phyloP scores from a whole-genome alignment of 2,329 filamentous ascomycete species.

The Nectriaceae sp. region DNA sequence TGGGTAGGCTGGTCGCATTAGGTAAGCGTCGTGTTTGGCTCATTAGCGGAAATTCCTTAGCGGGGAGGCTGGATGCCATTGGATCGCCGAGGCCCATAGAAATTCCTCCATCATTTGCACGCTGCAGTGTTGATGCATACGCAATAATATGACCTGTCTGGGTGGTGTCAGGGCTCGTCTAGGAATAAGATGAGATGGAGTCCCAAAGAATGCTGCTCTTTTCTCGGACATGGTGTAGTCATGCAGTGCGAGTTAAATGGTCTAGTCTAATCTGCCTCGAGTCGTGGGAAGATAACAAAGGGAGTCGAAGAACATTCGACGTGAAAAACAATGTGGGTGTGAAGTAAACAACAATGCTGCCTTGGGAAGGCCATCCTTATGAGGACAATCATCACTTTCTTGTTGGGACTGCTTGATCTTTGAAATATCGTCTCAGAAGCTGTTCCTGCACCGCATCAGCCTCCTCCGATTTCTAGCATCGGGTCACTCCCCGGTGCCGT shows the following conservation, averaged over 20 bases:
- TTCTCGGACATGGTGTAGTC: too few relatives aligned
- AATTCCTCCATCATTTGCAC: background rate
- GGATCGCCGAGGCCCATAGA: background rate
- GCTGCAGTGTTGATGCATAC: background rate
- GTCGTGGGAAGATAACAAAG: too few relatives aligned
- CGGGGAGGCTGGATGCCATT: background rate
- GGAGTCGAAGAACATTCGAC: background rate
- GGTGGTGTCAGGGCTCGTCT: background rate
- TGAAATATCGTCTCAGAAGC: too few relatives aligned
- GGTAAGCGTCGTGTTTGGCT: conserved; percentile 25
- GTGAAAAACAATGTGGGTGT: too few relatives aligned
- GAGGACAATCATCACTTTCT: too few relatives aligned
- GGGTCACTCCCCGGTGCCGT: background rate
- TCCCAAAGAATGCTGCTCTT: background rate
- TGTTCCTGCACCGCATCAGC: too few relatives aligned
- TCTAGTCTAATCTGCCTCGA: too few relatives aligned
- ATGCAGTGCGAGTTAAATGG: too few relatives aligned
- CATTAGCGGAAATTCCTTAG: conserved; percentile 30
- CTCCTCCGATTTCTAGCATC: background rate
- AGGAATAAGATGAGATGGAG: too few relatives aligned
- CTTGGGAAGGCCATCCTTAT: too few relatives aligned
- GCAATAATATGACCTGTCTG: background rate
- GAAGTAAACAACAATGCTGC: too few relatives aligned
- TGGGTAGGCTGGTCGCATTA: conserved; percentile 16
- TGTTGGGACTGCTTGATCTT: too few relatives aligned